Base-by-base conservation (phyloP, 2,329 filamentous ascomycete genomes). In the Magnaporthales sp. region DNA sequence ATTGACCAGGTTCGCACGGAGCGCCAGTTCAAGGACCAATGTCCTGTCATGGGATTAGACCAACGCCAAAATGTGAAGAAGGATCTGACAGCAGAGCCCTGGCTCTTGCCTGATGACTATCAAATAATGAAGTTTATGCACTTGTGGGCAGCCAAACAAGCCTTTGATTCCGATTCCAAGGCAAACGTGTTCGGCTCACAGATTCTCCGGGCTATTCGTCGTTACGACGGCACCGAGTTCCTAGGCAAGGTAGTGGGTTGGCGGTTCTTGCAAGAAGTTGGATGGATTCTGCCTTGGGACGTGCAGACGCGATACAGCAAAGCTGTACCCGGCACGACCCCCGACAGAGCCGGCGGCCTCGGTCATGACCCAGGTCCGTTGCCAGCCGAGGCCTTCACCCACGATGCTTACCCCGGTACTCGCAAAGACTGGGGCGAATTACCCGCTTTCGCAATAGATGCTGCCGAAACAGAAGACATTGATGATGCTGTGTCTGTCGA, bases 401-500 rank as follows among this genome's bases (percentile, higher is more conserved):
- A 73, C 7, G 85, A 88, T 68, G 72, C 79, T 24, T 80, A 85
- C 10, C 74, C 74, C 3, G 77, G 78, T 11, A 73, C 84, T 29
- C 86, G 91, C 62, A 83, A 81, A 67, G 83, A 87, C 65, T 90
- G 87, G 84, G 78, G 78, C 0, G 72, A 81, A n/a, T 73, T 86
- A 26, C 84, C 82, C 0, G 84, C 91, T 1, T 93, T 88, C 73
- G 92, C 90, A 70, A 91, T 96, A 68, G 91, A 96, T 72, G 82
- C 84, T 30, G 80, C 82, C 24, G 78, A 77, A 46, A 90, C 92
- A 0, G 79, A 83, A 30, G 87, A 94, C 71, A 90, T 95, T 67
- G 91, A 96, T 70, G 91, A 96, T 73, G 91, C 89, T 1, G 77
- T 96, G 9, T 94, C 91, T 0, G 73, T 95, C 8, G 88, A 92